Percentiles rank a stretch among this genome's conserved stretches.
These are phyloP conservation scores for Rubus parviflorus DNA, from an alignment of 306 rosid species.

Conservation along the genomic window DNA sequence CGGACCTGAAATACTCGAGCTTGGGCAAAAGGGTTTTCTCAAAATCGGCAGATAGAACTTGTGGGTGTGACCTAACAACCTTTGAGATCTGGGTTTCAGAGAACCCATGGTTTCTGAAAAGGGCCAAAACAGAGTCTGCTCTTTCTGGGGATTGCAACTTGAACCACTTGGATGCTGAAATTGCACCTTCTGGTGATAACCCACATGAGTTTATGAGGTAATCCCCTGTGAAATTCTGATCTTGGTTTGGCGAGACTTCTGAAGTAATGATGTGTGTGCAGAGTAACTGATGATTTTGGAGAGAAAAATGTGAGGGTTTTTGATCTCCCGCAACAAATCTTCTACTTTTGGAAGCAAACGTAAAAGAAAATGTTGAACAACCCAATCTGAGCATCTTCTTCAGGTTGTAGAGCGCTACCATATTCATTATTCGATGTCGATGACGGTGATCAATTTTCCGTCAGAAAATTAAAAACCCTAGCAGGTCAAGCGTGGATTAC, in stretches of 20 bases:
- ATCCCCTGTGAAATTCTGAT: background rate
- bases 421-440: background rate
- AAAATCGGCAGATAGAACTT: background rate
- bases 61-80: background rate
- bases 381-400: background rate
- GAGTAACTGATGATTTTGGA: background rate
- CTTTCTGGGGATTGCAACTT: too few species aligned
- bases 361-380: background rate
- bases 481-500: too few species aligned
- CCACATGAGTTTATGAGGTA: too few species aligned
- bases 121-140: too few species aligned
- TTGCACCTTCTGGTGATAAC: too few species aligned
- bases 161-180: too few species aligned
- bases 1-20: background rate
- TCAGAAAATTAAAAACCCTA: too few species aligned
- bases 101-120: background rate
- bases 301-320: background rate
- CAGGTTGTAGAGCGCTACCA: background rate
- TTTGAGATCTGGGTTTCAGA: background rate
- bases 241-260: background rate
- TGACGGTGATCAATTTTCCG: too few species aligned
- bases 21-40: background rate
- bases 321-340: background rate
- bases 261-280: background rate
- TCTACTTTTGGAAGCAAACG: background rate